Conservation (phyloP, 2,329 filamentous ascomycete species). For the Torrubiella hemipterigena region DNA sequence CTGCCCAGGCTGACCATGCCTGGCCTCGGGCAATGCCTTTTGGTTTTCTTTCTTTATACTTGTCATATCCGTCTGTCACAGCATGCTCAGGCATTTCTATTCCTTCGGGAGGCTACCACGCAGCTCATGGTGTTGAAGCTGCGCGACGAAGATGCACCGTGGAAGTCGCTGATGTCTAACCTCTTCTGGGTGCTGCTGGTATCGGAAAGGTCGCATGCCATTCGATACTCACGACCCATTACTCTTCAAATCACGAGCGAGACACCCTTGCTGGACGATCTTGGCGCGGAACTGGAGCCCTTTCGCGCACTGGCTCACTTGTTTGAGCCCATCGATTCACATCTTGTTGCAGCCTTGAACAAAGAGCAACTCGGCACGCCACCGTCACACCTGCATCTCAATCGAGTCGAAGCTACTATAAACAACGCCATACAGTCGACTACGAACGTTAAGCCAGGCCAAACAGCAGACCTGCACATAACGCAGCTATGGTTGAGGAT, state of each 20-base stretch:
- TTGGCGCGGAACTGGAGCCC: conserved; percentile 18
- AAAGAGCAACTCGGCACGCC: conserved; percentile 20
- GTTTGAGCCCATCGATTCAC: conserved; percentile 28
- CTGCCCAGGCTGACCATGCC: conserved; percentile 21
- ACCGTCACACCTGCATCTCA: conserved; percentile 18
- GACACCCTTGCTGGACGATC: conserved; percentile 18
- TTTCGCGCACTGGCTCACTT: conserved; percentile 28
- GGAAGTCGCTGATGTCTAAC: conserved; percentile 17
- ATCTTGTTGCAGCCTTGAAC: conserved; percentile 28
- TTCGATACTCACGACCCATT: conserved; percentile 29
- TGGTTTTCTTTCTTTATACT: conserved; percentile 31
- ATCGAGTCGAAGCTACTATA: conserved; percentile 22
- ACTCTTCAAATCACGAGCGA: conserved; percentile 28
- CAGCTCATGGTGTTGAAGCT: conserved; percentile 22
- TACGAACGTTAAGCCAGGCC: conserved; percentile 24
- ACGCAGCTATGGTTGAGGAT: conserved; percentile 33
- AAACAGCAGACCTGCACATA: conserved; percentile 30
- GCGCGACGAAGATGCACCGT: conserved; percentile 13
- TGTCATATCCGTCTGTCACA: conserved; percentile 28
- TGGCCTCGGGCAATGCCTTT: conserved; percentile 24
- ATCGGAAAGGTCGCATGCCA: conserved; percentile 31
- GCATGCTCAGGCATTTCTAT: conserved; percentile 30
- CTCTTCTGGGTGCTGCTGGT: conserved; percentile 32
- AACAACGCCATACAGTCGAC: conserved; percentile 22
- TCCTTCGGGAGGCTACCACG: conserved; percentile 29